Percentiles rank a stretch among this genome's conserved stretches.
phyloP scores from a whole-genome alignment of 2,329 filamentous ascomycete genomes.

The Fusarium poae region DNA sequence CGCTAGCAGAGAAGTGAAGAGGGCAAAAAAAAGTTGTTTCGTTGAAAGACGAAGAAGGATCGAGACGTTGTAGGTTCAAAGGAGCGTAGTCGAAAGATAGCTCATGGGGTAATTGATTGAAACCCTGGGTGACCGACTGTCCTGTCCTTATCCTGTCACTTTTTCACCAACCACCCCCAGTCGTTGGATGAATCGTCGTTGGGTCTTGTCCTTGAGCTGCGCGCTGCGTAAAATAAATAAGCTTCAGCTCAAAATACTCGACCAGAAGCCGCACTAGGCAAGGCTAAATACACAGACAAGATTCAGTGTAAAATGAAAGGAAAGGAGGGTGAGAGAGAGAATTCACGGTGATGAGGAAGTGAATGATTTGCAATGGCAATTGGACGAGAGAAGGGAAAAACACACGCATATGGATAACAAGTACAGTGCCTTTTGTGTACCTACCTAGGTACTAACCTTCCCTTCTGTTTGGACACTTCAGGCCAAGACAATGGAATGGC shows the following conservation, averaged over 20 bases:
- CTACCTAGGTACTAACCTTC: background rate
- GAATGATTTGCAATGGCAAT: slow-evolving; percentile 29
- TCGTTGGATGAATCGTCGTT: slow-evolving; percentile 37
- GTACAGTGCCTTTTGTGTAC: slow-evolving; percentile 9
- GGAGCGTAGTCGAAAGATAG: slow-evolving; percentile 33
- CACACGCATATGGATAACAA: slow-evolving; percentile 1
- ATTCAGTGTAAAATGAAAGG: slow-evolving; percentile 11
- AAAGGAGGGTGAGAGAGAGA: slow-evolving; percentile 8
- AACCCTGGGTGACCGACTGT: slow-evolving; percentile 28
- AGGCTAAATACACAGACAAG: slow-evolving; percentile 18
- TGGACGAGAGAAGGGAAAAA: slow-evolving; percentile 9
- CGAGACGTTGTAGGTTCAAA: slow-evolving; percentile 28
- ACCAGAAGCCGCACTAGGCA: slow-evolving; percentile 18
- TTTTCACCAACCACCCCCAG: slow-evolving; percentile 43
- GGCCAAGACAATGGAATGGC: slow-evolving; percentile 38
- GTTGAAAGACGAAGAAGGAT: slow-evolving; percentile 28
- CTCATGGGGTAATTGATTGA: slow-evolving; percentile 36
- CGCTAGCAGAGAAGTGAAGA: slow-evolving; percentile 5
- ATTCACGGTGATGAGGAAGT: slow-evolving; percentile 22
- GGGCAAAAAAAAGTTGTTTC: slow-evolving; percentile 14
- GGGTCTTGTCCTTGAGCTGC: slow-evolving; percentile 26
- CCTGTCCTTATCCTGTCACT: slow-evolving; percentile 14
- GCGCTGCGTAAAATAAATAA: slow-evolving; percentile 28
- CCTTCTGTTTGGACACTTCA: slow-evolving; percentile 15
- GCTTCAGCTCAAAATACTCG: slow-evolving; percentile 29